A percentile compares a stretch with the other conserved stretches of the same genome.
These are phyloP conservation scores for Macadamia tetraphylla DNA, from an alignment of 164 flowering plant species.

Conservation along the genomic window DNA sequence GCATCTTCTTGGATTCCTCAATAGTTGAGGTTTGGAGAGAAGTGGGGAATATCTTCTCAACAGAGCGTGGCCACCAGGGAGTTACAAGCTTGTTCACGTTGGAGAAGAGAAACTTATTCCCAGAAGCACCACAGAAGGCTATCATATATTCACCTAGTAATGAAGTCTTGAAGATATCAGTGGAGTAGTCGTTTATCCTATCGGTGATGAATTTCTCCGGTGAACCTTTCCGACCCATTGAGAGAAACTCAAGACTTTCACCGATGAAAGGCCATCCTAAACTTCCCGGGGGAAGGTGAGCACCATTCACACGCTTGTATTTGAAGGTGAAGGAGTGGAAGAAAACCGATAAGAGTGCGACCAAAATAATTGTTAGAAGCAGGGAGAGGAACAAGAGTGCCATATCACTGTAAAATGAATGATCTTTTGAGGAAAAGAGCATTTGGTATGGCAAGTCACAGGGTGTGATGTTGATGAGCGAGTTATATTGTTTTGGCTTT, in stretches of 20 bases:
- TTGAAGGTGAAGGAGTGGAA: slow-evolving; percentile 27
- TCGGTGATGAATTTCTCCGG: slow-evolving; percentile 38
- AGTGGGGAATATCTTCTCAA: background rate
- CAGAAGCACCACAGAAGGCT: background rate
- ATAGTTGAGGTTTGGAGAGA: too few species aligned
- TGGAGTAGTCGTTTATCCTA: slow-evolving; percentile 14
- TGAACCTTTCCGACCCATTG: slow-evolving; percentile 31
- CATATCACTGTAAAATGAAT: slow-evolving; percentile 11
- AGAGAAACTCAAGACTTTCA: slow-evolving; percentile 31
- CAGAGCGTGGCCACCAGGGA: slow-evolving; percentile 8
- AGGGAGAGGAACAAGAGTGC: slow-evolving; percentile 23
- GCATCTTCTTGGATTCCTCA: too few species aligned
- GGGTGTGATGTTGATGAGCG: background rate
- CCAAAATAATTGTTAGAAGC: slow-evolving; percentile 16
- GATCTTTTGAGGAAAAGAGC: too few species aligned
- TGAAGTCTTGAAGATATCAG: background rate
- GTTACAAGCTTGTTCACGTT: slow-evolving; percentile 9
- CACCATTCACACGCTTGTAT: slow-evolving; percentile 10
- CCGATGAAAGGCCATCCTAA: slow-evolving; percentile 32
- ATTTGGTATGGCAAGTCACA: too few species aligned
- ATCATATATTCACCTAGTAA: slow-evolving; percentile 3
- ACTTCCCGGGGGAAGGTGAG: slow-evolving; percentile 33
- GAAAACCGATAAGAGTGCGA: slow-evolving; percentile 13
- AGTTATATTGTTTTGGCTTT: too few species aligned
- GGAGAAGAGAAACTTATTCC: slow-evolving; percentile 11